Percentiles rank a stretch among this genome's conserved stretches.
Conservation (phyloP, 106 monocot species). For the Dendrobium catenatum region DNA sequence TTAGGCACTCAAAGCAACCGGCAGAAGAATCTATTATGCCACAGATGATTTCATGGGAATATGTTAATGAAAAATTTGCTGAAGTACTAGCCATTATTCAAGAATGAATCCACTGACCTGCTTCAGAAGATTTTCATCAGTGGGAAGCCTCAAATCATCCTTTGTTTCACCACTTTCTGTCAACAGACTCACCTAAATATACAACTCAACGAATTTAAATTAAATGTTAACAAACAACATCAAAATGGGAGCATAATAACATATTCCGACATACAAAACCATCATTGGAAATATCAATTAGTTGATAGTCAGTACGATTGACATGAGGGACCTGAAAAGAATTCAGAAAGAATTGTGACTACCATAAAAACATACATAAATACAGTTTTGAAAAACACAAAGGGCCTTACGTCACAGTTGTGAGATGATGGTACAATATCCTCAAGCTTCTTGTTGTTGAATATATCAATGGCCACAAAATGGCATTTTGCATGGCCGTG, state of each 20-base stretch:
- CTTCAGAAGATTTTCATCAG: conserved; percentile 40
- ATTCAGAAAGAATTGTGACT: not conserved
- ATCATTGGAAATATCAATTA: conserved; percentile 16
- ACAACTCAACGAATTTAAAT: not conserved
- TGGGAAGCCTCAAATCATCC: conserved; percentile 66
- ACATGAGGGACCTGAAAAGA: conserved; percentile 22
- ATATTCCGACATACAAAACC: conserved; percentile 11
- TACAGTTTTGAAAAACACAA: not conserved
- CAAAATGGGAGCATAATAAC: not conserved
- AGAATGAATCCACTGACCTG: conserved; percentile 27
- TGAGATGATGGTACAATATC: conserved; percentile 32
- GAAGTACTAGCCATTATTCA: not conserved
- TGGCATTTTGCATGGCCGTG: conserved; percentile 27
- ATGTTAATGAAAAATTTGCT: not conserved
- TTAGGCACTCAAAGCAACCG: too few relatives aligned
- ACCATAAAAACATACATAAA: not conserved
- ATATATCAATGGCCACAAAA: conserved; percentile 23
- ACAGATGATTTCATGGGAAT: not conserved
- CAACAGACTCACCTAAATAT: conserved; percentile 43
- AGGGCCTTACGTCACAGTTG: conserved; percentile 19
- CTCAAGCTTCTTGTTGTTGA: conserved; percentile 23
- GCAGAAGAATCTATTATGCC: too few relatives aligned
- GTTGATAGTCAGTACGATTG: conserved; percentile 21
- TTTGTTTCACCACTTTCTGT: conserved; percentile 56
- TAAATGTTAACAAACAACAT: not conserved